Conservation (phyloP, 2,329 filamentous ascomycete genomes). For the Huntiella abstrusa region DNA sequence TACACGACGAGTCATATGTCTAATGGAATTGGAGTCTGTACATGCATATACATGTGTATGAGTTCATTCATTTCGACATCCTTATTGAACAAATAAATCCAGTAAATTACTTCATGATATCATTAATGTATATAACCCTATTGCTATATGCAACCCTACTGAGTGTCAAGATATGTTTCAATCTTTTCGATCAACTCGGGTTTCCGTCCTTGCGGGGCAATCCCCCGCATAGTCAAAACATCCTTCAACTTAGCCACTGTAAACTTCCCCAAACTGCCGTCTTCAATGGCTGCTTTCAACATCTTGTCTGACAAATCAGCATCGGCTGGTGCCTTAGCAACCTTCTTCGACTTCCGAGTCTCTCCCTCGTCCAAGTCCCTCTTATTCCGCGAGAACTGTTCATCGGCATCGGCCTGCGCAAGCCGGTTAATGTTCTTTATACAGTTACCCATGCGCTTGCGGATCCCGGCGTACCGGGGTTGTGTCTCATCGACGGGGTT, state of each 20-base stretch:
- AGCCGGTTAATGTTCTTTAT: constrained; percentile 54
- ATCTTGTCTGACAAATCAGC: constrained; percentile 25
- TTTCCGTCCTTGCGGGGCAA: constrained; percentile 33
- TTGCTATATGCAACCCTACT: constrained; percentile 11
- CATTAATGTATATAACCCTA: background rate
- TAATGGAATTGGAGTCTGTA: background rate
- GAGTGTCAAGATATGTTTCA: constrained; percentile 36
- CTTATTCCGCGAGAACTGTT: no score
- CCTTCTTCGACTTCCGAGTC: constrained; percentile 27
- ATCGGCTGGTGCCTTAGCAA: constrained; percentile 19
- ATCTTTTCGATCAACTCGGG: constrained; percentile 34
- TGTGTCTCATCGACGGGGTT: constrained; percentile 57
- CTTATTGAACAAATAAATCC: no score
- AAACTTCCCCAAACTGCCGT: constrained; percentile 31
- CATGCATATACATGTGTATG: no score
- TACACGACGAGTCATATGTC: background rate
- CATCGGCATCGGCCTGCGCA: constrained; percentile 32
- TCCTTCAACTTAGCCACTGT: constrained; percentile 34
- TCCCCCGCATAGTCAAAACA: constrained; percentile 26
- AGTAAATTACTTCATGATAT: background rate
- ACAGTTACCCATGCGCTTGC: constrained; percentile 68
- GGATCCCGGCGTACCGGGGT: constrained; percentile 71
- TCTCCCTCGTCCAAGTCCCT: constrained; percentile 16
- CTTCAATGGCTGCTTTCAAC: constrained; percentile 26
- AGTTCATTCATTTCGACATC: no score